Percentiles rank a stretch among this genome's conserved stretches.
These are phyloP conservation scores for Viola pubescens DNA, from an alignment of 441 rosid genomes.

Conservation along the genomic window DNA sequence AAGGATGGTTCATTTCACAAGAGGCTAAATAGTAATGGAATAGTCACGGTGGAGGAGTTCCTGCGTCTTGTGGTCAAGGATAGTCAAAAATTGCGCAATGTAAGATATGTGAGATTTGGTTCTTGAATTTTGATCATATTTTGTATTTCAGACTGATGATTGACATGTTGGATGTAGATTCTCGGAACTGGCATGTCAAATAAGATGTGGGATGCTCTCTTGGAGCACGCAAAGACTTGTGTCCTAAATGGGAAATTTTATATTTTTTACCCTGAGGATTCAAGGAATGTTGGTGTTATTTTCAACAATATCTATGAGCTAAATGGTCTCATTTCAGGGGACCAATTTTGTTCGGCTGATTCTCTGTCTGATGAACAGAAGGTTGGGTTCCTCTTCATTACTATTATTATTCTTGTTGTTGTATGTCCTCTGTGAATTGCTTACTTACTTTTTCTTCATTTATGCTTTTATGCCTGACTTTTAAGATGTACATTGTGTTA, in stretches of 20 bases:
- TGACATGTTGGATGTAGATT: constrained; percentile 41
- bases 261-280: constrained; percentile 75
- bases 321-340: constrained; percentile 80
- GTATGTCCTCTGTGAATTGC: too few relatives aligned
- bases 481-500: too few relatives aligned
- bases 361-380: constrained; percentile 84
- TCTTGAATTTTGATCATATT: constrained; percentile 8
- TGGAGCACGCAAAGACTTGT: constrained; percentile 97
- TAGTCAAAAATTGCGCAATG: constrained; percentile 56
- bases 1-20: constrained; percentile 99
- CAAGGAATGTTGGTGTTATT: constrained; percentile 68
- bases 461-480: too few relatives aligned
- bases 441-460: too few relatives aligned
- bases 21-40: constrained; percentile 43
- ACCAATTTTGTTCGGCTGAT: constrained; percentile 68
- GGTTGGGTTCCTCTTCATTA: constrained; percentile 34
- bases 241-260: constrained; percentile 69
- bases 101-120: constrained; percentile 61
- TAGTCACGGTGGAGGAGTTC: constrained; percentile 72
- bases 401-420: background rate
- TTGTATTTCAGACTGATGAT: constrained; percentile 21
- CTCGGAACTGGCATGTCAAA: constrained; percentile 99
- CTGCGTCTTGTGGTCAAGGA: constrained; percentile 71
- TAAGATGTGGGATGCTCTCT: constrained; percentile 98
- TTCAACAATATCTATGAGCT: constrained; percentile 84